These are phyloP conservation scores for Nothophytophthora sp. DNA, from an alignment of 352 stramenopile genomes.

Conservation along the genomic window DNA sequence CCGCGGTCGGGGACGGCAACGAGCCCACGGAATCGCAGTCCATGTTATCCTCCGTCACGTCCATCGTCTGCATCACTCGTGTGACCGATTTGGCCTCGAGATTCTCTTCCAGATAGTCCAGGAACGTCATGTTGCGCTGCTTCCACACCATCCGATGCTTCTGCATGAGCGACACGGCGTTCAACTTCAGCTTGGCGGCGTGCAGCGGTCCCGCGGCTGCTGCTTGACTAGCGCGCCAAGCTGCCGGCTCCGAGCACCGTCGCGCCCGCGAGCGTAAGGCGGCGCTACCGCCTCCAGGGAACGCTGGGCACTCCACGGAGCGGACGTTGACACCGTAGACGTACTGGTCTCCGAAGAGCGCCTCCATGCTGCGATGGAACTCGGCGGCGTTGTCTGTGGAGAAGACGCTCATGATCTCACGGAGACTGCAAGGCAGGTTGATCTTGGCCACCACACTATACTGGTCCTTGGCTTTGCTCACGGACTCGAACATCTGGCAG, in stretches of 20 bases:
- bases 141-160: constrained; percentile 46
- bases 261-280: constrained; percentile 2
- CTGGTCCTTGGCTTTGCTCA: constrained; percentile 42
- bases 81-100: constrained; percentile 55
- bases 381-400: constrained; percentile 43
- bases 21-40: constrained; percentile 26
- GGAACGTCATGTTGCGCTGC: constrained; percentile 53
- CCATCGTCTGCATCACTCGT: constrained; percentile 62
- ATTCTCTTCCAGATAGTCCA: constrained; percentile 63
- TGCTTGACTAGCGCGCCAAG: constrained; percentile 2
- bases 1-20: constrained; percentile 19
- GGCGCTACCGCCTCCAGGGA: not conserved
- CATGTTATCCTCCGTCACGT: constrained; percentile 33
- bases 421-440: constrained; percentile 55
- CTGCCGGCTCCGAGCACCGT: constrained; percentile 18
- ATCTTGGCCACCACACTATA: constrained; percentile 65
- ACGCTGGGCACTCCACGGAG: constrained; percentile 31
- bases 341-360: constrained; percentile 64
- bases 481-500: constrained; percentile 52
- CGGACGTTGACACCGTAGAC: constrained; percentile 54
- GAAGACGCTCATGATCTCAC: constrained; percentile 63
- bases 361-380: constrained; percentile 68
- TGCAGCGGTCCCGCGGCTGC: constrained; percentile 8
- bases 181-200: constrained; percentile 42
- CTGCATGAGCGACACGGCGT: constrained; percentile 58